Evolutionary conservation across 1,284 basidiomycete genomes (phyloP), one percentile per base, ranked within the genome.

Genomic region (Ganoderma sinense): DNA sequence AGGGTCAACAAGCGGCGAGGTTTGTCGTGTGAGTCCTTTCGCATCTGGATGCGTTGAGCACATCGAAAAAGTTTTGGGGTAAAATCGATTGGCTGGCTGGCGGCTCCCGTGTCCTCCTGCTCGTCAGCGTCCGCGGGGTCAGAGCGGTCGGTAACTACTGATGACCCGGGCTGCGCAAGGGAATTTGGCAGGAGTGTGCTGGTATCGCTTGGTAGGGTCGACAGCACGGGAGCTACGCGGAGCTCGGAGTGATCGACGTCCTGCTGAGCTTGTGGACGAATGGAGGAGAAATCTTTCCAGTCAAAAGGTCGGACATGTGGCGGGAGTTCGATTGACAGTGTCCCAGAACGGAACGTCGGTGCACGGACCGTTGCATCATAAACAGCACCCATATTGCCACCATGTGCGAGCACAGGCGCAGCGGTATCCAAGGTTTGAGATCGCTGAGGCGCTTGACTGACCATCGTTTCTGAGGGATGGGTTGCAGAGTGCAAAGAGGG

Each of bases 1-100:
- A 65, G 64, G 33, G 70, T 55, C 58, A 86, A 68, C 31, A 86
- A 43, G n/a, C 83, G 80, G 13, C 85, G 83, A n/a, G 84, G 79
- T 68, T 78, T 84, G 72, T 86, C 86, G 62, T 79, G 71, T 63
- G 75, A 66, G 7, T 81, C 78, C 29, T 76, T 78, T 16, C 64
- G 68, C 40, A 74, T 66, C 33, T 67, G 74, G 5, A 75, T 48
- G 16, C 39, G 39, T 40, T 61, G n/a, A 61, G 39, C 59, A 13
- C 59, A 40, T 36, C 13, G 26, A 16, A 56, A 41, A 31, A 31
- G 23, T 45, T 31, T 56, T 39, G 31, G 41, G 26, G 53, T 29
- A 14, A 26, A 40, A 56, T 39, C 53, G 51, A 29, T 39, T 65
- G 55, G 39, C 16, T 56, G 33, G 23, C 14, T 45, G 39, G 40